A percentile compares a stretch with the other conserved stretches of the same genome.
Evolutionary conservation across 352 stramenopile species (phyloP).

Genomic region (Phytophthora pini): DNA sequence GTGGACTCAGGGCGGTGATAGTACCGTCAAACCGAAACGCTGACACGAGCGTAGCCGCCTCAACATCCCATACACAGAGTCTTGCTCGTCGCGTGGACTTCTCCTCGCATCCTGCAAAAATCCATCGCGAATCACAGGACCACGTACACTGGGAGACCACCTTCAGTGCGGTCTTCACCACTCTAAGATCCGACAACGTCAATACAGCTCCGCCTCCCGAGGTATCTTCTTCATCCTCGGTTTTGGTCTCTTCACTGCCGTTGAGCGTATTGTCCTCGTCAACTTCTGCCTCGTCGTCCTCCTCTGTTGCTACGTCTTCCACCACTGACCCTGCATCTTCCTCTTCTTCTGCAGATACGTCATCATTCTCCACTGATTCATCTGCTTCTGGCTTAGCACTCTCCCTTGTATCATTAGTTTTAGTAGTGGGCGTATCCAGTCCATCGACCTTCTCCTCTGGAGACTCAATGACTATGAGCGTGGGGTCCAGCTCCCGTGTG

Average conservation of each 20-base stretch:
- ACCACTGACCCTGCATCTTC: conserved; percentile 46
- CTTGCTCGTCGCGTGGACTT: conserved; percentile 60
- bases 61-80: conserved; percentile 75
- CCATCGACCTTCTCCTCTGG: conserved; percentile 6
- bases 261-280: conserved; percentile 28
- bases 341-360: conserved; percentile 46
- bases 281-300: conserved; percentile 40
- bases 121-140: conserved; percentile 65
- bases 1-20: conserved; percentile 63
- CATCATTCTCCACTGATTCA: conserved; percentile 41
- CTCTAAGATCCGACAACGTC: conserved; percentile 54
- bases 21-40: conserved; percentile 64
- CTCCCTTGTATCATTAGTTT: conserved; percentile 14
- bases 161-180: conserved; percentile 64
- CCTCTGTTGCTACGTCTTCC: conserved; percentile 34
- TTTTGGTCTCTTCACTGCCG: conserved; percentile 28
- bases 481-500: conserved; percentile 80
- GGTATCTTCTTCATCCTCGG: conserved; percentile 22
- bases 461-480: conserved; percentile 43
- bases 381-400: conserved; percentile 42
- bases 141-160: conserved; percentile 69
- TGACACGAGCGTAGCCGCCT: conserved; percentile 58
- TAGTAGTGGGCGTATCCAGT: not conserved
- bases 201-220: conserved; percentile 26
- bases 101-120: conserved; percentile 78